These are phyloP conservation scores for Daedaleopsis sinensis DNA, from an alignment of 768 basidiomycete species.

Conservation along the genomic window DNA sequence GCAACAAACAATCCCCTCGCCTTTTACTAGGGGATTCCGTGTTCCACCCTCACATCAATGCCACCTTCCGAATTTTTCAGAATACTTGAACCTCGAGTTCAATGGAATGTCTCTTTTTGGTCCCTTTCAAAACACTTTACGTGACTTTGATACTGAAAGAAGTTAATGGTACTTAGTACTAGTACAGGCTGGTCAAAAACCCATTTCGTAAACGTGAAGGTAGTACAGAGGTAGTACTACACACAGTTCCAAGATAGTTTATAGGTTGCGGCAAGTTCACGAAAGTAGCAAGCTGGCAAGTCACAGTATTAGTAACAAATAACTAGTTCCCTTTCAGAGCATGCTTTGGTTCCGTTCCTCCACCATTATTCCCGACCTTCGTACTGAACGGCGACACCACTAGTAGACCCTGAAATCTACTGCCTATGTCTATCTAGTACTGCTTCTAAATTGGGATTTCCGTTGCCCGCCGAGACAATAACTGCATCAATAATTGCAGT, in stretches of 20 bases:
- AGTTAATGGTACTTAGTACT: no score
- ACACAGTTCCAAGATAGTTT: no score
- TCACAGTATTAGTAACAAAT: no score
- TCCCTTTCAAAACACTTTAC: neutral
- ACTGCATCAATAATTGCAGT: conserved; percentile 3
- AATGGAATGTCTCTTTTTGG: neutral
- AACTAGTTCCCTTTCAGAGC: no score
- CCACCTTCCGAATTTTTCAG: conserved; percentile 22
- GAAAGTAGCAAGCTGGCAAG: no score
- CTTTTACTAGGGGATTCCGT: conserved; percentile 31
- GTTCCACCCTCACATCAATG: conserved; percentile 19
- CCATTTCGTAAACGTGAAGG: no score
- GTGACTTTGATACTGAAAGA: neutral
- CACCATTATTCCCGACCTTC: neutral
- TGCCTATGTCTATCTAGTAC: neutral
- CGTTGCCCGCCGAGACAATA: neutral
- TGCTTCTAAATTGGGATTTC: neutral
- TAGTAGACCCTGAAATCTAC: neutral
- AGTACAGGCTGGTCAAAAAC: no score
- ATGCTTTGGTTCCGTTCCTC: neutral
- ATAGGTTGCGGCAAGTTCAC: no score
- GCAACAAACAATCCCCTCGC: conserved; percentile 28
- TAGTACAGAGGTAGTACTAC: no score
- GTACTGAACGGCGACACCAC: neutral
- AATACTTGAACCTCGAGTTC: conserved; percentile 18